phyloP scores from a whole-genome alignment of 352 stramenopile genomes.

The Globisporangium radiosum region DNA sequence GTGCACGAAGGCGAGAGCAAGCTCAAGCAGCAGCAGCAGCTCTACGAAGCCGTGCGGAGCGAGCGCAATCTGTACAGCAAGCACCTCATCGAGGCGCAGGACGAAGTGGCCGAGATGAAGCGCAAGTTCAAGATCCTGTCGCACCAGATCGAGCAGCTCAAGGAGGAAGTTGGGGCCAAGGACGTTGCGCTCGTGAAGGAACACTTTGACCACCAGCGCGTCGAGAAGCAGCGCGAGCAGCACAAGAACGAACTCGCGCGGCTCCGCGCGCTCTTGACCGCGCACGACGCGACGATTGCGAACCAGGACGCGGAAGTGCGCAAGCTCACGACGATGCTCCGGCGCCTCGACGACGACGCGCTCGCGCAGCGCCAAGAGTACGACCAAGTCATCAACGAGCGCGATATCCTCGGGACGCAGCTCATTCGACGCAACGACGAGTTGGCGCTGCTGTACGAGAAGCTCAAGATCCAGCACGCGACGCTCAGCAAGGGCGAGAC shows the following conservation, averaged over 20 bases:
- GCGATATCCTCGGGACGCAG: slow-evolving; percentile 95
- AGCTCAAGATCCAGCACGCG: slow-evolving; percentile 95
- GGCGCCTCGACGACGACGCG: slow-evolving; percentile 92
- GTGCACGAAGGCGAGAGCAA: slow-evolving; percentile 89
- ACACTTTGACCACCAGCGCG: slow-evolving; percentile 93
- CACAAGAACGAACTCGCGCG: slow-evolving; percentile 91
- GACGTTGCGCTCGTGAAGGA: slow-evolving; percentile 95
- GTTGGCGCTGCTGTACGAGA: slow-evolving; percentile 95
- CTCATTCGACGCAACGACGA: slow-evolving; percentile 96
- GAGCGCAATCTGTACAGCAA: slow-evolving; percentile 96
- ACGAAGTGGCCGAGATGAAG: slow-evolving; percentile 96
- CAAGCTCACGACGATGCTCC: slow-evolving; percentile 89
- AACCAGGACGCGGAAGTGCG: slow-evolving; percentile 94
- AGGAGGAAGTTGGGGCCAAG: slow-evolving; percentile 94
- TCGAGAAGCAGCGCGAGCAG: slow-evolving; percentile 93
- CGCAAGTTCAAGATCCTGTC: slow-evolving; percentile 97
- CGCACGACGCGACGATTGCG: slow-evolving; percentile 91
- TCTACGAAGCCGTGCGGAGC: slow-evolving; percentile 92
- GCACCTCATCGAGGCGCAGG: slow-evolving; percentile 93
- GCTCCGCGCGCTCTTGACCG: slow-evolving; percentile 79
- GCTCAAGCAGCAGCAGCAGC: slow-evolving; percentile 95
- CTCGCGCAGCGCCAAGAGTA: slow-evolving; percentile 94
- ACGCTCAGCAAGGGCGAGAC: slow-evolving; percentile 91
- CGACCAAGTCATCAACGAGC: slow-evolving; percentile 94
- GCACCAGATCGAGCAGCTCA: slow-evolving; percentile 94